Conservation (phyloP, 1,139 yeast genomes). For the Kluyveromyces marxianus region DNA sequence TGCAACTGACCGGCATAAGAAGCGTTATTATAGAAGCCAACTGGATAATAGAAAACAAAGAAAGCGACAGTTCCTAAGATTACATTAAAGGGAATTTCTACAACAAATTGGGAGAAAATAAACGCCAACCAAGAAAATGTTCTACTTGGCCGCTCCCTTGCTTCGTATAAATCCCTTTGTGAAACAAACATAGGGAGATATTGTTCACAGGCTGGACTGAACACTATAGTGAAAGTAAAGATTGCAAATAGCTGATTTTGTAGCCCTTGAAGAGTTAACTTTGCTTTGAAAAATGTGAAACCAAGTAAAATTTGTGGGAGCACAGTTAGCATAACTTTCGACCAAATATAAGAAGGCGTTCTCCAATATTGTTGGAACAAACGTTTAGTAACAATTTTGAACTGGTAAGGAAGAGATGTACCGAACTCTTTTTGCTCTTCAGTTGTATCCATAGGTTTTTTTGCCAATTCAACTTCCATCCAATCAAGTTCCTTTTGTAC, state of each 20-base stretch:
- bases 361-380: constrained; percentile 65
- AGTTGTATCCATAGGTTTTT: constrained; percentile 30
- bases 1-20: constrained; percentile 43
- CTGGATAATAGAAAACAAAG: constrained; percentile 77
- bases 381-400: constrained; percentile 43
- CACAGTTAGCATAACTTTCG: constrained; percentile 49
- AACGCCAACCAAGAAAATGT: constrained; percentile 56
- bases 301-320: constrained; percentile 47
- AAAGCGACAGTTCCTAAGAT: constrained; percentile 57
- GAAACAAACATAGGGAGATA: constrained; percentile 61
- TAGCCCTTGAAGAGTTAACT: constrained; percentile 50
- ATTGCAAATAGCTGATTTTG: constrained; percentile 63
- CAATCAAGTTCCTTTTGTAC: constrained; percentile 37
- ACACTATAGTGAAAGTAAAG: constrained; percentile 57
- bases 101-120: constrained; percentile 53
- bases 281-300: constrained; percentile 56
- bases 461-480: constrained; percentile 40
- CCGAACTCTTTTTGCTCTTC: constrained; percentile 33
- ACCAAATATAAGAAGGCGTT: constrained; percentile 64
- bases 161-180: constrained; percentile 78
- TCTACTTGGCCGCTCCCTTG: constrained; percentile 79
- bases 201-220: constrained; percentile 63
- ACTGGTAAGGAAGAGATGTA: constrained; percentile 45
- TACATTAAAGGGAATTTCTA: constrained; percentile 72
- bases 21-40: constrained; percentile 60